These are phyloP conservation scores for Microcos paniculata DNA, from an alignment of 345 rosid species.

Conservation along the genomic window DNA sequence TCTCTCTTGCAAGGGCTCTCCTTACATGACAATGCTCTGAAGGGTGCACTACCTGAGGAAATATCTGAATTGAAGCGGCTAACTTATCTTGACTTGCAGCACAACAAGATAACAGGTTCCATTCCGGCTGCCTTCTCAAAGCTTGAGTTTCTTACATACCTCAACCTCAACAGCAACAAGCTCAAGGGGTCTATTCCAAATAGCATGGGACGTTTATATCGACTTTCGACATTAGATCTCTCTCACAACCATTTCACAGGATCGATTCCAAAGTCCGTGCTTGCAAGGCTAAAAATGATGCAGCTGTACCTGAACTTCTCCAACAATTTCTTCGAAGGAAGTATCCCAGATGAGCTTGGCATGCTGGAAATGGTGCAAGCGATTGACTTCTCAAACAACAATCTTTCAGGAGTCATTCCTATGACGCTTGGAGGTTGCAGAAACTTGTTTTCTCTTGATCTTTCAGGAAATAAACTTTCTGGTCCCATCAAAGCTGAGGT, in stretches of 20 bases:
- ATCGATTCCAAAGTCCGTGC: constrained; percentile 41
- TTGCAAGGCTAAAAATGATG: constrained; percentile 44
- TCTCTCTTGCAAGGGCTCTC: constrained; percentile 68
- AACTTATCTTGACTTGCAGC: constrained; percentile 46
- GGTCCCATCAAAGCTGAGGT: constrained; percentile 48
- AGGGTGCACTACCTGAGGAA: constrained; percentile 57
- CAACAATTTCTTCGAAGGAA: constrained; percentile 56
- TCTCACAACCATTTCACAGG: constrained; percentile 71
- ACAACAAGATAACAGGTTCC: constrained; percentile 59
- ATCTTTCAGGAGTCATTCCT: constrained; percentile 68
- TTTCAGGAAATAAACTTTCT: constrained; percentile 65
- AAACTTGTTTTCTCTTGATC: constrained; percentile 66
- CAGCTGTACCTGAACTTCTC: constrained; percentile 73
- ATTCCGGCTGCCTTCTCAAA: constrained; percentile 52
- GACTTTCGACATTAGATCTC: constrained; percentile 59
- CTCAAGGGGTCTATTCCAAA: constrained; percentile 70
- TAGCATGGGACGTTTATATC: constrained; percentile 44
- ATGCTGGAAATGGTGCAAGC: constrained; percentile 62
- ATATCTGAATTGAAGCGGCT: constrained; percentile 56
- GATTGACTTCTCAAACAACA: constrained; percentile 76
- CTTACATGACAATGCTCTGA: constrained; percentile 45
- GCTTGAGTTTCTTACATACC: constrained; percentile 52
- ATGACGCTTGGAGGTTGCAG: constrained; percentile 53
- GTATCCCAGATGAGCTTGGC: constrained; percentile 73
- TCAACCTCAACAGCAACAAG: constrained; percentile 60